A percentile compares a stretch with the other conserved stretches of the same genome.
phyloP scores from a whole-genome alignment of 495 filamentous ascomycete species.

The Rhizodiscina lignyota region DNA sequence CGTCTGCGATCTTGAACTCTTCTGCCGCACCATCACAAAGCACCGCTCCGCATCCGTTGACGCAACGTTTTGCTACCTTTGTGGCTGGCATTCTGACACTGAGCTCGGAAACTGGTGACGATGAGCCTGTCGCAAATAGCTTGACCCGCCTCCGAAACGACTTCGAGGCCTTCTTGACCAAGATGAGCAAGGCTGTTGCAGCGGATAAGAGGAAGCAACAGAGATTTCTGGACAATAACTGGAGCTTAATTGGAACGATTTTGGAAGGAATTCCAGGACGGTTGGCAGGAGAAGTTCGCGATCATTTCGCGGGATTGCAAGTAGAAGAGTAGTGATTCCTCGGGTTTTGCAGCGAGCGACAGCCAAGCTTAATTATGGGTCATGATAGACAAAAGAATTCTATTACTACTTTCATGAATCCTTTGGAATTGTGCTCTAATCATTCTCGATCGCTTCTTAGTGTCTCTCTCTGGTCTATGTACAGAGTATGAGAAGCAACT shows the following conservation, averaged over 20 bases:
- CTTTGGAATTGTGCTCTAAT: too few species aligned
- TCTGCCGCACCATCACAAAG: slow-evolving; percentile 34
- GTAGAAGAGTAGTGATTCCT: too few species aligned
- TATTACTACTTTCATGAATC: too few species aligned
- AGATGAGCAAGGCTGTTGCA: slow-evolving; percentile 46
- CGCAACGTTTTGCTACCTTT: slow-evolving; percentile 83
- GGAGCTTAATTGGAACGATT: slow-evolving; percentile 78
- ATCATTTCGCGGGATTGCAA: slow-evolving; percentile 53
- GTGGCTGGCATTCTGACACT: slow-evolving; percentile 68
- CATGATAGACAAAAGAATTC: too few species aligned
- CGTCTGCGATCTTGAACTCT: not conserved
- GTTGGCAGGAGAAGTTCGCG: slow-evolving; percentile 55
- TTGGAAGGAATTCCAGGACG: slow-evolving; percentile 70
- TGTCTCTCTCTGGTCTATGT: too few species aligned
- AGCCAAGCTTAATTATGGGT: too few species aligned
- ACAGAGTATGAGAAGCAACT: too few species aligned
- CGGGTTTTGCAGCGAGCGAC: too few species aligned
- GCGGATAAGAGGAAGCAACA: slow-evolving; percentile 59
- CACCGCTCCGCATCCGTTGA: slow-evolving; percentile 77
- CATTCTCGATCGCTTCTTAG: too few species aligned
- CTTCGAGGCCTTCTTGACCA: slow-evolving; percentile 59
- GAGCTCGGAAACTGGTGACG: slow-evolving; percentile 74
- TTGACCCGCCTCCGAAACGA: slow-evolving; percentile 59
- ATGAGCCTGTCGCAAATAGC: slow-evolving; percentile 77
- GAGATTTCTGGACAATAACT: slow-evolving; percentile 87